Conservation (phyloP, 108 stramenopile genomes). For the Tribonema minus region DNA sequence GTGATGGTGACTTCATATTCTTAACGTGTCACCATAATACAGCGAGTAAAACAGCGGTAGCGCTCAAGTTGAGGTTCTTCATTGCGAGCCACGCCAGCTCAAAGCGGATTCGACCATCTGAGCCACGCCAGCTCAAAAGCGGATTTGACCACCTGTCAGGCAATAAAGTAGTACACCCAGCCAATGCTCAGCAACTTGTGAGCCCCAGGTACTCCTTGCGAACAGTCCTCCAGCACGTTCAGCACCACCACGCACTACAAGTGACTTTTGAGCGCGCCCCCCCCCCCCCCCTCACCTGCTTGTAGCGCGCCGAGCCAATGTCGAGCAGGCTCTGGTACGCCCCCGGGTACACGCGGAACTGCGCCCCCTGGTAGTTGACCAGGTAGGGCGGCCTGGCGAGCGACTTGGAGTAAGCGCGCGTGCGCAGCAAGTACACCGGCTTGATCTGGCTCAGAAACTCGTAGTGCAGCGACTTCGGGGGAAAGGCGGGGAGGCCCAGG, state of each 20-base stretch:
- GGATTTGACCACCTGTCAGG: too few species aligned
- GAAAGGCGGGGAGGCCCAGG: slow-evolving; percentile 83
- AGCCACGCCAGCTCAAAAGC: too few species aligned
- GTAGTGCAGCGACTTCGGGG: slow-evolving; percentile 80
- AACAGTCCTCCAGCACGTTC: neutral
- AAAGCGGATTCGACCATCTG: too few species aligned
- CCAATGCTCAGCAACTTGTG: neutral
- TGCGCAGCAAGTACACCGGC: slow-evolving; percentile 82
- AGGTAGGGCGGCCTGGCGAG: slow-evolving; percentile 74
- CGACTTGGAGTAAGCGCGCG: slow-evolving; percentile 72
- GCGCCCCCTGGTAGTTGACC: slow-evolving; percentile 84
- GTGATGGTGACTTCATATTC: neutral
- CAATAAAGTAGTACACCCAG: too few species aligned
- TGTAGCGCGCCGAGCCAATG: slow-evolving; percentile 73
- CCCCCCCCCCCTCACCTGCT: slow-evolving; percentile 14
- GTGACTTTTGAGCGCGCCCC: neutral
- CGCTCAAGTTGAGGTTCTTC: neutral
- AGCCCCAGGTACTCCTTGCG: neutral
- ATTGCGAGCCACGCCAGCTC: neutral
- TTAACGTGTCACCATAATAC: neutral
- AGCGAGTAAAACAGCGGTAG: neutral
- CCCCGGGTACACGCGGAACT: slow-evolving; percentile 87
- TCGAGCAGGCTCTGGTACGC: slow-evolving; percentile 83
- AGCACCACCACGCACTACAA: neutral
- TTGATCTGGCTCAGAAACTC: slow-evolving; percentile 76